Evolutionary conservation across 768 basidiomycete genomes (phyloP).

Genomic region (Pseudohyphozyma bogoriensis): DNA sequence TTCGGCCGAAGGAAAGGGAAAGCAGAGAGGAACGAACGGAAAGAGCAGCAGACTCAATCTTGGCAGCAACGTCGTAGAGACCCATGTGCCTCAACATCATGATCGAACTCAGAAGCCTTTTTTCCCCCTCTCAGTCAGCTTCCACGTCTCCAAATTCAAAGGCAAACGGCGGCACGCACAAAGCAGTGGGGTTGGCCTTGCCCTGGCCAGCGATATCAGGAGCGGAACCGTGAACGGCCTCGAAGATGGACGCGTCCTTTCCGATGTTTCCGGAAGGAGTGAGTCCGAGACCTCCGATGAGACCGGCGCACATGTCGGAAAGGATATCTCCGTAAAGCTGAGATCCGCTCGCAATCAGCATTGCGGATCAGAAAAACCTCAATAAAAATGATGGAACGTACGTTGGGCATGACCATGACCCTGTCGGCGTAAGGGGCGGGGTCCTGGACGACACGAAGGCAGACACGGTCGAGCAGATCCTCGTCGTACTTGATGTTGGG

Average conservation of each 20-base stretch:
- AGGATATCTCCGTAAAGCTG: conserved; percentile 34
- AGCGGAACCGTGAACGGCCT: conserved; percentile 94
- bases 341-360: no score
- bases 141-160: neutral
- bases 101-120: no score
- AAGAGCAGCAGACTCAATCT: conserved; percentile 72
- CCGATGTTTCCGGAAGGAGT: conserved; percentile 31
- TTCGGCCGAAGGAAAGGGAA: no score
- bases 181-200: conserved; percentile 98
- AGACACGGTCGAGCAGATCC: conserved; percentile 91
- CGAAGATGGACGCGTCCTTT: conserved; percentile 95
- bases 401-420: conserved; percentile 98
- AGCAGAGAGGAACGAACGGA: conserved; percentile 47
- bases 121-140: no score
- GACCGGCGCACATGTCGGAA: conserved; percentile 88
- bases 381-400: no score
- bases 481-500: conserved; percentile 80
- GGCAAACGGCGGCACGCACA: conserved; percentile 39
- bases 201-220: conserved; percentile 82
- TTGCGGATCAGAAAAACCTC: no score
- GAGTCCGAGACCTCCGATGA: conserved; percentile 80
- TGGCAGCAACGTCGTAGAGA: no score
- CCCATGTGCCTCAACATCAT: neutral
- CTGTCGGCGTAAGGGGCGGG: conserved; percentile 86
- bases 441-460: conserved; percentile 86